Evolutionary conservation across 2,329 filamentous ascomycete genomes (phyloP).

Genomic region (Endocalyx cinctus): DNA sequence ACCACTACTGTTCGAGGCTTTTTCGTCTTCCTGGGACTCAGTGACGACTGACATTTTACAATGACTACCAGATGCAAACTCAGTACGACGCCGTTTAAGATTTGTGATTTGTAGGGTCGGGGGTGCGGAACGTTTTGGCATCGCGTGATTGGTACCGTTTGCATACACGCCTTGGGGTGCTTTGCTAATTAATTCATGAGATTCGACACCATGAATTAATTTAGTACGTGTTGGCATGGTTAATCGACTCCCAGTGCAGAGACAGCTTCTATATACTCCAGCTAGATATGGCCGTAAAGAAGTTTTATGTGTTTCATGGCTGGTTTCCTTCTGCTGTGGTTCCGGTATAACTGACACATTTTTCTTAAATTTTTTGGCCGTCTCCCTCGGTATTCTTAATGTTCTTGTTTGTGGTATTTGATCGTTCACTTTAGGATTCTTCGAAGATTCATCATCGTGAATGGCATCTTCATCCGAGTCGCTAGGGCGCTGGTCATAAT

Average conservation of each 20-base stretch:
- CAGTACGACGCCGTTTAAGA: constrained; percentile 24
- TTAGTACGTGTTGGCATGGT: constrained; percentile 32
- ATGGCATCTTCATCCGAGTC: constrained; percentile 50
- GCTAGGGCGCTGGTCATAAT: constrained; percentile 44
- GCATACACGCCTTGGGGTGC: constrained; percentile 16
- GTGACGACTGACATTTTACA: neutral
- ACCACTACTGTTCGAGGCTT: too few species aligned
- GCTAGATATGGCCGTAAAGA: too few species aligned
- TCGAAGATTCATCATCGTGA: constrained; percentile 6
- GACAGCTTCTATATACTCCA: constrained; percentile 40
- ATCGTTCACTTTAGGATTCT: too few species aligned
- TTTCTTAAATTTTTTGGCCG: too few species aligned
- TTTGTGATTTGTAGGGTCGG: constrained; percentile 10
- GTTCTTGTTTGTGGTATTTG: too few species aligned
- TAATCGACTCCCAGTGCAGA: constrained; percentile 33
- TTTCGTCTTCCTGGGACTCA: too few species aligned
- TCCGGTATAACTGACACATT: too few species aligned
- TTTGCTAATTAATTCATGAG: constrained; percentile 34
- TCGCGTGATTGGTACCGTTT: constrained; percentile 3
- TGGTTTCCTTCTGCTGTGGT: too few species aligned
- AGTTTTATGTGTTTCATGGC: too few species aligned
- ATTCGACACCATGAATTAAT: constrained; percentile 37
- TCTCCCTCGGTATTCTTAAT: too few species aligned
- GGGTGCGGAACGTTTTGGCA: constrained; percentile 17
- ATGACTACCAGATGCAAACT: constrained; percentile 12